These are phyloP conservation scores for Gentiana straminea DNA, from an alignment of 257 asterid genomes.

Conservation along the genomic window DNA sequence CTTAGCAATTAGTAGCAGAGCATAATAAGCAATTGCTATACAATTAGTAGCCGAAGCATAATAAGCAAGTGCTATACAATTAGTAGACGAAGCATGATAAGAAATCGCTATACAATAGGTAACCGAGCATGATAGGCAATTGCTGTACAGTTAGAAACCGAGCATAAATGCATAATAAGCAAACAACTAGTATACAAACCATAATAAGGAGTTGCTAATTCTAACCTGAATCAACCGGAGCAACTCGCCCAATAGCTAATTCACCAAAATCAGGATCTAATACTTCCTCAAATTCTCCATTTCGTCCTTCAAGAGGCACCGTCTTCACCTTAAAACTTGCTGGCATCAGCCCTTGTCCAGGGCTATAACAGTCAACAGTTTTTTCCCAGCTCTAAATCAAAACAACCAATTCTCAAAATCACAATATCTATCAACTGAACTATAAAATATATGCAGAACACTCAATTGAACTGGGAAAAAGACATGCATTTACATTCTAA, in stretches of 20 bases:
- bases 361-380: conserved; percentile 71
- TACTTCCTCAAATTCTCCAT: conserved; percentile 55
- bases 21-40: too few species aligned
- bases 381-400: conserved; percentile 69
- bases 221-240: conserved; percentile 84
- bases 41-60: too few species aligned
- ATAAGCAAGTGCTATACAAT: too few species aligned
- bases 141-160: too few species aligned
- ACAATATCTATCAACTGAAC: background rate
- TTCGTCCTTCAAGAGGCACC: conserved; percentile 47
- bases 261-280: conserved; percentile 82
- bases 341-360: conserved; percentile 81
- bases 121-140: too few species aligned
- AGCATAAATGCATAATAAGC: too few species aligned
- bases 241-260: conserved; percentile 82
- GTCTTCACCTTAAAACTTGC: conserved; percentile 67
- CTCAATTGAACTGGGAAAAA: background rate
- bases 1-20: too few species aligned
- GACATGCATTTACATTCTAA: background rate
- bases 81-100: too few species aligned
- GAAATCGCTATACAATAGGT: too few species aligned
- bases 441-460: conserved; percentile 1
- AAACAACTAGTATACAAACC: too few species aligned
- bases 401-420: background rate
- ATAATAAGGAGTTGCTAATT: background rate